Percentiles rank a stretch among this genome's conserved stretches.
Conservation (phyloP, 768 basidiomycete genomes). For the Leccinum disarticulatum region DNA sequence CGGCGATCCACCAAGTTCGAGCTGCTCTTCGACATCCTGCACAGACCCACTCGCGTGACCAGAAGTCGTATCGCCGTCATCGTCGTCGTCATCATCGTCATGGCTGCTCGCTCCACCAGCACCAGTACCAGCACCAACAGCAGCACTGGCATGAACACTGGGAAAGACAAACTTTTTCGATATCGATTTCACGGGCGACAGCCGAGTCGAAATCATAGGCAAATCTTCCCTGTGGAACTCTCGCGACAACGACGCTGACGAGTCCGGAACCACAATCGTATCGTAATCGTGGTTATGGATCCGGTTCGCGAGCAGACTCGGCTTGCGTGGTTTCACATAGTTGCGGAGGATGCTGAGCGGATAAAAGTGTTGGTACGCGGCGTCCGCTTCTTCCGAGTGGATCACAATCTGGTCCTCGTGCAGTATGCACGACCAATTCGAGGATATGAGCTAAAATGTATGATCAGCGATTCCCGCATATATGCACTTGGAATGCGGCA, state of each 20-base stretch:
- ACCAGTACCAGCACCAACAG: neutral
- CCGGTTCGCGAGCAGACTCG: conserved; percentile 15
- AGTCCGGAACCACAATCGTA: conserved; percentile 1
- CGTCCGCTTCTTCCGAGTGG: conserved; percentile 68
- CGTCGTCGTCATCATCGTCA: neutral
- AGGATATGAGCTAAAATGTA: conserved; percentile 51
- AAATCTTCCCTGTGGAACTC: conserved; percentile 28
- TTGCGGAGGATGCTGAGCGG: conserved; percentile 42
- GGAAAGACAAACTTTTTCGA: conserved; percentile 57
- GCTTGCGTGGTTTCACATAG: conserved; percentile 27
- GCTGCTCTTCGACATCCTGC: neutral
- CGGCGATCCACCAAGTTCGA: conserved; percentile 6
- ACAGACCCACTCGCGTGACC: neutral
- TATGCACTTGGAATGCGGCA: conserved; percentile 15
- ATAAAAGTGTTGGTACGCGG: conserved; percentile 69
- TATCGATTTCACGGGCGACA: conserved; percentile 47
- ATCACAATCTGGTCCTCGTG: conserved; percentile 68
- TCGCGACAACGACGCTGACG: neutral
- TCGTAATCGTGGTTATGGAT: conserved; percentile 10
- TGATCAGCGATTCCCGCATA: conserved; percentile 4
- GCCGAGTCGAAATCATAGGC: conserved; percentile 42
- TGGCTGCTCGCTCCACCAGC: neutral
- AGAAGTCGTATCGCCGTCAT: conserved; percentile 2
- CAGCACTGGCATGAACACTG: neutral
- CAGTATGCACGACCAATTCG: conserved; percentile 78